Conservation (phyloP, 2,329 filamentous ascomycete species). For the Talaromyces sp. region DNA sequence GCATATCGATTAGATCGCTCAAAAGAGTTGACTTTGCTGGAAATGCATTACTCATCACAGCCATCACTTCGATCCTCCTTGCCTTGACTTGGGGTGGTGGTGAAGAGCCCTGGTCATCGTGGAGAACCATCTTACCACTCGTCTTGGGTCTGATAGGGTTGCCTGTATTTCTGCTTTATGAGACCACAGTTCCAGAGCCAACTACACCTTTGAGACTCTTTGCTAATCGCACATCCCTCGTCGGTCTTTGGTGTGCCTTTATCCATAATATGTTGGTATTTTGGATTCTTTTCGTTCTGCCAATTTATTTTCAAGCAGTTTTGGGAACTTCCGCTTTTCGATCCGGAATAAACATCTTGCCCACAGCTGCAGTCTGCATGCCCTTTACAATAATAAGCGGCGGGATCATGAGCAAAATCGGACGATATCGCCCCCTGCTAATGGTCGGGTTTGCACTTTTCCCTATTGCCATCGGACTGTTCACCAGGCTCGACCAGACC, state of each 20-base stretch:
- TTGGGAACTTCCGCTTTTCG: constrained; percentile 27
- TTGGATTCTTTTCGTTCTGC: constrained; percentile 40
- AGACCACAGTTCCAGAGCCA: constrained; percentile 20
- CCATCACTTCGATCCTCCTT: constrained; percentile 26
- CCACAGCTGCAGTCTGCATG: constrained; percentile 23
- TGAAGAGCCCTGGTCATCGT: constrained; percentile 27
- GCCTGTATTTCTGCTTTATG: constrained; percentile 20
- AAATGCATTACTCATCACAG: constrained; percentile 24
- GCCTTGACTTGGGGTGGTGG: constrained; percentile 29
- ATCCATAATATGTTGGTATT: constrained; percentile 33
- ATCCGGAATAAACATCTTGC: constrained; percentile 29
- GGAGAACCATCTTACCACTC: constrained; percentile 24
- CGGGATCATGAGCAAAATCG: constrained; percentile 29
- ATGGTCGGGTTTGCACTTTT: constrained; percentile 25
- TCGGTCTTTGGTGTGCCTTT: constrained; percentile 33
- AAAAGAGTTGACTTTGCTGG: constrained; percentile 27
- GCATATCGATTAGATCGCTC: constrained; percentile 9
- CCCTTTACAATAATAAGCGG: constrained; percentile 28
- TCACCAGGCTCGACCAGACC: constrained; percentile 21
- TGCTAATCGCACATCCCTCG: constrained; percentile 34
- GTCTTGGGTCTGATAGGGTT: constrained; percentile 24
- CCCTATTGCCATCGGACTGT: constrained; percentile 24
- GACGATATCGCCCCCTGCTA: constrained; percentile 30
- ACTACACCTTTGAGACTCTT: constrained; percentile 46
- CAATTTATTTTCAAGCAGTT: constrained; percentile 46